phyloP scores from a whole-genome alignment of 768 basidiomycete species.

The Boletus rubescentipes region DNA sequence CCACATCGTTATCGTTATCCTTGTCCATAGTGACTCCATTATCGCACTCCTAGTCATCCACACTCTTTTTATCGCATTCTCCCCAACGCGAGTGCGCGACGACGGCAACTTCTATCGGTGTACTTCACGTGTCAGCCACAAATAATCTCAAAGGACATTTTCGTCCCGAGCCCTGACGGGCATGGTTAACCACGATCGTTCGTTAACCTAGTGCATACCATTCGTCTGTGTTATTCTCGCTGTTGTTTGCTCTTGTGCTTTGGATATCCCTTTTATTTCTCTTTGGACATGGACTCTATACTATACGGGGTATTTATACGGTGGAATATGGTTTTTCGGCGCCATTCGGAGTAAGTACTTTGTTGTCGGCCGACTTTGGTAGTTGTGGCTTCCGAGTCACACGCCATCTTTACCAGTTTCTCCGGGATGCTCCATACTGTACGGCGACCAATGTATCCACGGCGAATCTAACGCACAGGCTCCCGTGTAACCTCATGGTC shows the following conservation, averaged over 20 bases:
- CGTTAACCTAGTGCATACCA: background rate
- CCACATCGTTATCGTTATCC: background rate
- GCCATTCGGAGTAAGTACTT: background rate
- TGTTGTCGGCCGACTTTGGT: constrained; percentile 15
- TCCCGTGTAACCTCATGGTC: constrained; percentile 16
- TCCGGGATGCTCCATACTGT: constrained; percentile 1
- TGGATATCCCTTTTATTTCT: background rate
- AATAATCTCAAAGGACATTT: constrained; percentile 12
- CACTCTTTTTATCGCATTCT: constrained; percentile 1
- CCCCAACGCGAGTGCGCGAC: background rate
- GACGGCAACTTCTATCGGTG: background rate
- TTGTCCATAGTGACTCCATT: background rate
- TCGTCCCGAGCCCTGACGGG: background rate
- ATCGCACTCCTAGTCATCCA: background rate
- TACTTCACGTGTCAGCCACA: constrained; percentile 8
- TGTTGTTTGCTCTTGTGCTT: constrained; percentile 1
- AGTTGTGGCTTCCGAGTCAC: constrained; percentile 4
- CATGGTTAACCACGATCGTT: background rate
- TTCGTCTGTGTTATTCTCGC: background rate
- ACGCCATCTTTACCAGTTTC: background rate
- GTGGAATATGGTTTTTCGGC: constrained; percentile 1
- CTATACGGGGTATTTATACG: background rate
- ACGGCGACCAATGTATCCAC: constrained; percentile 18
- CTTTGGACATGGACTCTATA: constrained; percentile 1
- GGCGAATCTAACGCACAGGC: constrained; percentile 21